phyloP scores from a whole-genome alignment of 2,329 filamentous ascomycete genomes.

The Chaetomiaceae sp. region DNA sequence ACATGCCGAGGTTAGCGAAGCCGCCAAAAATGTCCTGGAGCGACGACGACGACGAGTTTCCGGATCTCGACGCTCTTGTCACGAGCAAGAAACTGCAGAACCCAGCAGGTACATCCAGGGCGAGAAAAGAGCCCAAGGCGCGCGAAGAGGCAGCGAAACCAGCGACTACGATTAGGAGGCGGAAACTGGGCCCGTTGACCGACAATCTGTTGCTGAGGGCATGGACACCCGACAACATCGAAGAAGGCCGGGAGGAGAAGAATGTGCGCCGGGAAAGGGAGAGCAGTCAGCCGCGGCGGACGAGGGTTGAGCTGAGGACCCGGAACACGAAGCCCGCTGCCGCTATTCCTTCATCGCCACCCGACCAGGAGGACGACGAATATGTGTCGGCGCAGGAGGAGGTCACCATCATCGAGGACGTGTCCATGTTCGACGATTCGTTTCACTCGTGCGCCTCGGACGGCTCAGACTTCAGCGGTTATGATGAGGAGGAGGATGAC shows the following conservation, averaged over 20 bases:
- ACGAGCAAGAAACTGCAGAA: neutral
- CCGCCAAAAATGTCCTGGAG: slow-evolving; percentile 5
- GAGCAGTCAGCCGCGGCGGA: neutral
- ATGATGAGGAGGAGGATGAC: slow-evolving; percentile 11
- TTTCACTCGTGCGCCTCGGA: slow-evolving; percentile 19
- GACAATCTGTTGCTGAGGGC: slow-evolving; percentile 24
- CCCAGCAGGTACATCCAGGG: neutral
- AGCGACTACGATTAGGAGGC: slow-evolving; percentile 19
- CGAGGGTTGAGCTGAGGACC: slow-evolving; percentile 21
- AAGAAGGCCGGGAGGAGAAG: neutral
- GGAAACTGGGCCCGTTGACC: slow-evolving; percentile 23
- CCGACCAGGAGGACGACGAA: slow-evolving; percentile 18
- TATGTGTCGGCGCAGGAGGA: slow-evolving; percentile 24
- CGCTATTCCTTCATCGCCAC: neutral
- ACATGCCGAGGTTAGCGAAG: slow-evolving; percentile 18
- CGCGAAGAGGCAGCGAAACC: slow-evolving; percentile 10
- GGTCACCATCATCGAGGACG: slow-evolving; percentile 22
- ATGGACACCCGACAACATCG: slow-evolving; percentile 21
- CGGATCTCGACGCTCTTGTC: slow-evolving; percentile 15
- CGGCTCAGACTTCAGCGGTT: slow-evolving; percentile 12
- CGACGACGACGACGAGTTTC: slow-evolving; percentile 23
- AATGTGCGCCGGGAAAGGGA: neutral
- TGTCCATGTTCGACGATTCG: slow-evolving; percentile 20
- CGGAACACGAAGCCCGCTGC: slow-evolving; percentile 14
- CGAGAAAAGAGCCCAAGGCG: neutral